A percentile compares a stretch with the other conserved stretches of the same genome.
These are phyloP conservation scores for Neoascochyta sp. DNA, from an alignment of 2,329 filamentous ascomycete genomes.

Conservation along the genomic window DNA sequence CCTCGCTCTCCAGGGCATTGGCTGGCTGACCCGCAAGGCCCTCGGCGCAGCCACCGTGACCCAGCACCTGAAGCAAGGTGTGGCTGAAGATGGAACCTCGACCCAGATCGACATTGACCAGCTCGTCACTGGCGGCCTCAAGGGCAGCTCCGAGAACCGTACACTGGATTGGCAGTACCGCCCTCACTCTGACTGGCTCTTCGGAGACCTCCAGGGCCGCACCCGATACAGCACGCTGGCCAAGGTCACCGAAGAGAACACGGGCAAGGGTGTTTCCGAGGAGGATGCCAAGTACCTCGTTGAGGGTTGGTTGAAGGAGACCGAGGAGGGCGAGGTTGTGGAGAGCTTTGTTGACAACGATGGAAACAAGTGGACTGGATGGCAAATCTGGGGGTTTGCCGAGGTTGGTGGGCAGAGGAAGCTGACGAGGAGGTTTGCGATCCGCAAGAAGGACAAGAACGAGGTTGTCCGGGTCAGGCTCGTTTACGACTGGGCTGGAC, in stretches of 20 bases:
- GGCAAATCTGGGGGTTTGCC: constrained; percentile 35
- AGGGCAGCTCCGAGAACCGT: constrained; percentile 60
- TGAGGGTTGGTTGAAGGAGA: constrained; percentile 31
- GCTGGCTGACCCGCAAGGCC: constrained; percentile 68
- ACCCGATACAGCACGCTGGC: constrained; percentile 48
- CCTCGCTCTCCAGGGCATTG: constrained; percentile 57
- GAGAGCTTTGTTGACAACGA: constrained; percentile 36
- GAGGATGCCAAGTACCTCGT: constrained; percentile 23
- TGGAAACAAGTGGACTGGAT: constrained; percentile 35
- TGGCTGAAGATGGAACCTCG: constrained; percentile 17
- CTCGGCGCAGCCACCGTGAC: constrained; percentile 67
- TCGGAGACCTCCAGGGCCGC: constrained; percentile 65
- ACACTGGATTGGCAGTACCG: constrained; percentile 57
- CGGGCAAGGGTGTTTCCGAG: constrained; percentile 16
- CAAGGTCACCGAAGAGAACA: constrained; percentile 18
- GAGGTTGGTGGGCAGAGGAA: constrained; percentile 31
- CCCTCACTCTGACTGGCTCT: constrained; percentile 73
- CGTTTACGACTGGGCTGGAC: constrained; percentile 35
- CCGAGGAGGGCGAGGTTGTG: constrained; percentile 29
- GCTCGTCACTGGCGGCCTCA: constrained; percentile 65
- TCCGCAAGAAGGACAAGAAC: constrained; percentile 31
- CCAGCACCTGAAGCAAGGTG: constrained; percentile 51
- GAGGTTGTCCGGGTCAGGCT: constrained; percentile 28
- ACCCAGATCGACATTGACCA: constrained; percentile 71
- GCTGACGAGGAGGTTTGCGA: constrained; percentile 30